phyloP scores from a whole-genome alignment of 2,329 filamentous ascomycete species.

The Epichloe coenophiala region DNA sequence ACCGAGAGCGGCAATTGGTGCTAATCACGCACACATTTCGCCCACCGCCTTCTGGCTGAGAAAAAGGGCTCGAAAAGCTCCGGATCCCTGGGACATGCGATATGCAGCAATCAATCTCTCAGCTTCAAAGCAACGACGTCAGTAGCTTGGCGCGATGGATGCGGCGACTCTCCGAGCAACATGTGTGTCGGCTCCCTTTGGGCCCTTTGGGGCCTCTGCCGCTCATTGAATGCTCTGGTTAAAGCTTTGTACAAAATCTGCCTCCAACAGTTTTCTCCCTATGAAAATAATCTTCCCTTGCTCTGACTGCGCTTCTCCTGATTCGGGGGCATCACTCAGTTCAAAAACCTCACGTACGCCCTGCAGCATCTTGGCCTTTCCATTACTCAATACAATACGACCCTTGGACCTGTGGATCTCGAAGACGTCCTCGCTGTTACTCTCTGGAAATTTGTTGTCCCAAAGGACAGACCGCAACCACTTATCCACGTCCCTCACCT shows the following conservation, averaged over 20 bases:
- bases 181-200: too few species aligned
- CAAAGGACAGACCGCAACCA: constrained; percentile 80
- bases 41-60: constrained; percentile 8
- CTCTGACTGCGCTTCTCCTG: constrained; percentile 13
- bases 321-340: constrained; percentile 51
- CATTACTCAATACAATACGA: constrained; percentile 51
- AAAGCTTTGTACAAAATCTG: constrained; percentile 37
- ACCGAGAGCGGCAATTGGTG: constrained; percentile 14
- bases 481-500: constrained; percentile 54
- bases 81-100: too few species aligned
- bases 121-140: not conserved
- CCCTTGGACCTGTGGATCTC: constrained; percentile 88
- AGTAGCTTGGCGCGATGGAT: not conserved
- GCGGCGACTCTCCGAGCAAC: not conserved
- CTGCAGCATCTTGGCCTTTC: constrained; percentile 65
- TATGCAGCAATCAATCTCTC: not conserved
- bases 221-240: constrained; percentile 13
- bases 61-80: not conserved
- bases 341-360: constrained; percentile 92
- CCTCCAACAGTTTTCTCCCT: constrained; percentile 38
- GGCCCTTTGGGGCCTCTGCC: not conserved
- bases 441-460: constrained; percentile 52
- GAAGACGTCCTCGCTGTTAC: constrained; percentile 31
- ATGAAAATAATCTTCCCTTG: constrained; percentile 51
- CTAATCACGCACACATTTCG: constrained; percentile 14